These are phyloP conservation scores for Aspergillus sparsus DNA, from an alignment of 495 filamentous ascomycete species.

Conservation along the genomic window DNA sequence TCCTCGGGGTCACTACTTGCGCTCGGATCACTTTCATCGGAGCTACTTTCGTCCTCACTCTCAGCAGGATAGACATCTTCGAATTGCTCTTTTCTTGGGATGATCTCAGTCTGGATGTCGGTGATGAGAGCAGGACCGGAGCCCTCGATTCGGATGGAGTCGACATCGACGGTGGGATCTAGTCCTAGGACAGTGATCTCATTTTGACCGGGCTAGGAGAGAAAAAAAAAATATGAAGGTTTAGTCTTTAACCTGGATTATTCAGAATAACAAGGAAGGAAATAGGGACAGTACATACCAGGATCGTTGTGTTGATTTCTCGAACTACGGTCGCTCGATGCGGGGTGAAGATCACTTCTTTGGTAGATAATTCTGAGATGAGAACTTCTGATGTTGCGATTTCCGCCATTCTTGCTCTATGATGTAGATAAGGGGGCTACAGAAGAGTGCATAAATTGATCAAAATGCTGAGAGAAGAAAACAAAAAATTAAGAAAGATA, in stretches of 20 bases:
- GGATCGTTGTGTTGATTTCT: constrained; percentile 60
- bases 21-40: constrained; percentile 24
- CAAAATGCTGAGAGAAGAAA: not conserved
- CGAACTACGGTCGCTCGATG: constrained; percentile 61
- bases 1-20: constrained; percentile 30
- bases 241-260: constrained; percentile 19
- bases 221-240: not conserved
- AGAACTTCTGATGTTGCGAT: constrained; percentile 15
- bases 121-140: constrained; percentile 61
- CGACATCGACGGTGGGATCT: constrained; percentile 58
- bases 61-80: constrained; percentile 57
- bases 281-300: constrained; percentile 39
- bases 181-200: constrained; percentile 67
- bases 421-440: not conserved
- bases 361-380: constrained; percentile 48
- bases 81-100: constrained; percentile 60
- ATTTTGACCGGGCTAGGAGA: constrained; percentile 56
- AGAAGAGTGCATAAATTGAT: not conserved
- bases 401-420: constrained; percentile 10
- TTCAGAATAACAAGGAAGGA: constrained; percentile 16
- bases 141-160: constrained; percentile 72
- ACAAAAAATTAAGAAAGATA: not conserved
- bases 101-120: constrained; percentile 62
- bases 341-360: constrained; percentile 63
- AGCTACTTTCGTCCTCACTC: constrained; percentile 37